Base-by-base conservation (phyloP, 306 rosid species). In the Abrus precatorius region DNA sequence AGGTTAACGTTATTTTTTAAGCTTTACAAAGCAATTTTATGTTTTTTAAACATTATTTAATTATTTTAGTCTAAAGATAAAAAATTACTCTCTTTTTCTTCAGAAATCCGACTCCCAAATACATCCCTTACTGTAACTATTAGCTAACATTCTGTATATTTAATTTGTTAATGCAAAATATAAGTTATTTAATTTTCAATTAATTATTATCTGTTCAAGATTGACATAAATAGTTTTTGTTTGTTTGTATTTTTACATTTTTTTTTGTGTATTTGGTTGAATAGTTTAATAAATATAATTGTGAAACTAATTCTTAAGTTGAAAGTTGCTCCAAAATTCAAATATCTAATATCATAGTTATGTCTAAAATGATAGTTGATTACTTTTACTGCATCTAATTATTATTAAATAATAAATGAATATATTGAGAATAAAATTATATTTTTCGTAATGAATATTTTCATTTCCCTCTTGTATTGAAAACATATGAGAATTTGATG, bases 401-500 rank as follows among this genome's bases (percentile, higher is more conserved):
- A 55, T 0, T 20, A 27, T 6, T 27, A 3, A 55, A 1, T 6
- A 3, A 1, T 61, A 33, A 59, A 59, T 59, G 38, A 33, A n/a
- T 4, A 38, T 38, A 36, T 34, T 34, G 27, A 34, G 53, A 36
- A n/a, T 1, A 40, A 6, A 52, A 53, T 36, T 52, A n/a, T 13
- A 1, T 29, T 53, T 52, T 29, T 30, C 4, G 34, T 62, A 10
- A 49, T 30, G 3, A 50, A 9, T 49, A 50, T 52, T 34, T 52
- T 36, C 5, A 14, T 7, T 71, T 34, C 34, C 45, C n/a, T 70
- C 48, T 13, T 3, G 20, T 72, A 9, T 36, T 52, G 32, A 52
- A 72, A 72, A 36, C 4, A 55, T 40, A 4, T 11, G 40, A 41
- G 44, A 74, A 28, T 27, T 56, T 74, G 68, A 29, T 43, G 68